phyloP scores from a whole-genome alignment of 1,284 basidiomycete genomes.

The Puccinia polysora region DNA sequence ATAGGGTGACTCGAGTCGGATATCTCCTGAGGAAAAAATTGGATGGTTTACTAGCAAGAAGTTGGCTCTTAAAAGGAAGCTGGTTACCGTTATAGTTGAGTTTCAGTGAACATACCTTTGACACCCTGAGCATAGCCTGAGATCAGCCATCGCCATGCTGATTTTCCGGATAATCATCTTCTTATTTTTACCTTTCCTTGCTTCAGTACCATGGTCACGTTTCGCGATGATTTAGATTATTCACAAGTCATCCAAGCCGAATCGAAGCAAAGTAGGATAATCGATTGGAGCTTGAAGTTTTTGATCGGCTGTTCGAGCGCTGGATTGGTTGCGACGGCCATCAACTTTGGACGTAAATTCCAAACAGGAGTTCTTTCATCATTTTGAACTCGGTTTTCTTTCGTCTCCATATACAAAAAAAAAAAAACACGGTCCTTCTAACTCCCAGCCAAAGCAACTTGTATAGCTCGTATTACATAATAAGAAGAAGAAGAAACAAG shows the following conservation, averaged over 20 bases:
- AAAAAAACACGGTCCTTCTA: too few species aligned
- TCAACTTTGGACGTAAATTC: slow-evolving; percentile 15
- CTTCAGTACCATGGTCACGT: slow-evolving; percentile 43
- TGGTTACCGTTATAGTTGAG: slow-evolving; percentile 41
- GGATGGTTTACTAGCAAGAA: slow-evolving; percentile 35
- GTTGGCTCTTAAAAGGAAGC: slow-evolving; percentile 34
- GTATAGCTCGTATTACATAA: too few species aligned
- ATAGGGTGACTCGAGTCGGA: slow-evolving; percentile 20
- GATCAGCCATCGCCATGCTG: slow-evolving; percentile 82
- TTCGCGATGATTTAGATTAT: slow-evolving; percentile 39
- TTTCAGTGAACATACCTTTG: slow-evolving; percentile 52
- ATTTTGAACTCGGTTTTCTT: too few species aligned
- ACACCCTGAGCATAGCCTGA: slow-evolving; percentile 58
- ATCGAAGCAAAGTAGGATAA: slow-evolving; percentile 27
- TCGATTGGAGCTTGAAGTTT: slow-evolving; percentile 31
- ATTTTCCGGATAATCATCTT: slow-evolving; percentile 64
- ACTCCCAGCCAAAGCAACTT: too few species aligned
- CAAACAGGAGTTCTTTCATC: too few species aligned
- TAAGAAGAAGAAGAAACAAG: too few species aligned
- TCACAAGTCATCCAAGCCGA: slow-evolving; percentile 31
- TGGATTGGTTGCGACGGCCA: slow-evolving; percentile 11
- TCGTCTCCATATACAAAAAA: too few species aligned
- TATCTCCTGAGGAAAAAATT: slow-evolving; percentile 35
- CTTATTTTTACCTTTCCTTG: slow-evolving; percentile 66
- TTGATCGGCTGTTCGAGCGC: slow-evolving; percentile 11